Conservation (phyloP, 805 yeast species). For the Nakazawaea wickerhamii region DNA sequence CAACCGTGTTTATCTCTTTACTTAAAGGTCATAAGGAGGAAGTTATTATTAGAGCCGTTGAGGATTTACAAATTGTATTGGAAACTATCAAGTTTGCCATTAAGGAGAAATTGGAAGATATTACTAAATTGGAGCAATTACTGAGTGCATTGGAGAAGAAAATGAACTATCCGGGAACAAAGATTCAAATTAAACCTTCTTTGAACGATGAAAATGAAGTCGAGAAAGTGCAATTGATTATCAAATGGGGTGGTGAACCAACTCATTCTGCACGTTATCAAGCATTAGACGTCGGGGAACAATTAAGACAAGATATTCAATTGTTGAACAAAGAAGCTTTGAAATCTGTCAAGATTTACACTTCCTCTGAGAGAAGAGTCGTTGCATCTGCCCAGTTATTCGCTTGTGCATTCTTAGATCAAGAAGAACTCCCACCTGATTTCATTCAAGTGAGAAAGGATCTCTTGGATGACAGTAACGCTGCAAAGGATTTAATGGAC, state of each 20-base stretch:
- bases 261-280: constrained; percentile 96
- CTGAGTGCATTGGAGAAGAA: constrained; percentile 85
- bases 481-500: constrained; percentile 97
- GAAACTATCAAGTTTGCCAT: constrained; percentile 81
- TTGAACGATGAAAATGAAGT: constrained; percentile 60
- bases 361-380: constrained; percentile 94
- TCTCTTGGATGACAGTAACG: constrained; percentile 91
- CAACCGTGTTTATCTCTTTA: constrained; percentile 78
- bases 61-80: constrained; percentile 79
- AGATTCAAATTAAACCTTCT: constrained; percentile 91
- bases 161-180: constrained; percentile 89
- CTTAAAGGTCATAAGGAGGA: constrained; percentile 94
- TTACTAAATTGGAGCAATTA: constrained; percentile 66
- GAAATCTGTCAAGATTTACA: constrained; percentile 78
- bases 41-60: constrained; percentile 86
- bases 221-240: constrained; percentile 90
- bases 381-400: constrained; percentile 88
- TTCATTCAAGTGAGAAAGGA: constrained; percentile 82
- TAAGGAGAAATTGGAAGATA: constrained; percentile 75
- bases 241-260: constrained; percentile 99
- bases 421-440: constrained; percentile 68
- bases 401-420: constrained; percentile 66
- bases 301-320: constrained; percentile 85
- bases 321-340: constrained; percentile 79
- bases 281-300: constrained; percentile 93